phyloP scores from a whole-genome alignment of 2,329 filamentous ascomycete species.

The Paraphoma sp. region DNA sequence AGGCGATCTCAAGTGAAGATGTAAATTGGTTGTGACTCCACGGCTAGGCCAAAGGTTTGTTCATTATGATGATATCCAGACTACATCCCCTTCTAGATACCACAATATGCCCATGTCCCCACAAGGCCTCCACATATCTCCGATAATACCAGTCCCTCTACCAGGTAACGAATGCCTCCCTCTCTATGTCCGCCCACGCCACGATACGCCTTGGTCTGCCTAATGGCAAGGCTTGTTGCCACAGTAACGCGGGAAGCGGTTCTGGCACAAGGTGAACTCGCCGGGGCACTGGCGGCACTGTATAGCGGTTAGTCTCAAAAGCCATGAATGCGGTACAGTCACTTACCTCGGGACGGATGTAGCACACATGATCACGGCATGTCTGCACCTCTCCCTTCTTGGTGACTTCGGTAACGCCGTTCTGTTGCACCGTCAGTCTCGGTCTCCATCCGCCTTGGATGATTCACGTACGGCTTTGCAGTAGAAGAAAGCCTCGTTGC shows the following conservation, averaged over 20 bases:
- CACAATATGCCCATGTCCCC: background rate
- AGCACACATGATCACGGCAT: slow-evolving; percentile 23
- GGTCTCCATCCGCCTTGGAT: too few relatives aligned
- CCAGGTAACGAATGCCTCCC: background rate
- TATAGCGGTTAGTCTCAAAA: background rate
- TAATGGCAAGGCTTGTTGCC: background rate
- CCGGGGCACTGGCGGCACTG: slow-evolving; percentile 5
- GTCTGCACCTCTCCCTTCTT: slow-evolving; percentile 17
- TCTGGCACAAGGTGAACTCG: background rate
- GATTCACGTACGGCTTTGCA: slow-evolving; percentile 10
- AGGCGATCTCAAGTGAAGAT: too few relatives aligned
- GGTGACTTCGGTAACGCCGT: slow-evolving; percentile 12
- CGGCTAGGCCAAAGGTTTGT: background rate
- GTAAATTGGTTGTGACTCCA: too few relatives aligned
- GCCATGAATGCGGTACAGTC: background rate
- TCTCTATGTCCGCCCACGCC: too few relatives aligned
- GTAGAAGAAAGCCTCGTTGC: slow-evolving; percentile 10
- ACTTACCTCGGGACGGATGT: slow-evolving; percentile 9
- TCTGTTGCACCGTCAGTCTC: slow-evolving; percentile 1
- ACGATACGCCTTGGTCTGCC: background rate
- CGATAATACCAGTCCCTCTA: background rate
- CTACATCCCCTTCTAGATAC: background rate
- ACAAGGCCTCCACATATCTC: background rate
- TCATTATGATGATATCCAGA: background rate
- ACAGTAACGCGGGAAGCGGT: background rate